Base-by-base conservation (phyloP, 2,329 filamentous ascomycete genomes). In the Neofusicoccum sp. region DNA sequence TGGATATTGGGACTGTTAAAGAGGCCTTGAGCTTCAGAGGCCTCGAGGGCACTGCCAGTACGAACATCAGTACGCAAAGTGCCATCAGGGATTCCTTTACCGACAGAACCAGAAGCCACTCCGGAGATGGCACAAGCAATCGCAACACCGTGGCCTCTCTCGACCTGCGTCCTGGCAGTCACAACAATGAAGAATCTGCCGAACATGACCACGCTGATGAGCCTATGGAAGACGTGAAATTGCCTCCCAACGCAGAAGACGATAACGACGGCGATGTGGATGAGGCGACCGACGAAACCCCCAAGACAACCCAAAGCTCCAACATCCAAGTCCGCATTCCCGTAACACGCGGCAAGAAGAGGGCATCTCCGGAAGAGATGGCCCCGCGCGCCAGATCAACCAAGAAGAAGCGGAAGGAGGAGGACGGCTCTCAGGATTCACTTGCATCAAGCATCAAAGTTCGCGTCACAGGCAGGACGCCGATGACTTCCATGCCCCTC, bases 271-370 rank as follows among this genome's bases (percentile, higher is more conserved):
- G 24, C 12, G 60, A 60, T 36, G 40, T 45, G 36, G 47, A 64
- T 11, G 63, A 66, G 59, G 61, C 63, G 53, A 54, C 54, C 7
- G 43, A 16, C 26, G 16, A 61, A 16, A 16, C 43, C 24, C 47
- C 61, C 28, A 61, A 63, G n/a, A 7, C 28, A 31, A 45, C 11
- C 30, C 16, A 9, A 58, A 36, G 14, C 41, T 40, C 2, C 7
- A 16, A 20, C n/a, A 20, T 5, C 40, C 38, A n/a, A 14, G 56
- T 58, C 5, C 33, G 44, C 3, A 58, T 58, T 20, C 43, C 56
- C 6, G 30, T 34, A 4, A 14, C 56, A 30, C 54, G 40, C 9
- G 26, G 36, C 24, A 51, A 60, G 38, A 60, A 60, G 20, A 60
- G 58, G 14, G 12, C 26, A 2, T 24, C 38, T 3, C 26, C 26